Evolutionary conservation across 2,329 filamentous ascomycete genomes (phyloP), one percentile per base, ranked within the genome.

Genomic region (Eutypa lata): DNA sequence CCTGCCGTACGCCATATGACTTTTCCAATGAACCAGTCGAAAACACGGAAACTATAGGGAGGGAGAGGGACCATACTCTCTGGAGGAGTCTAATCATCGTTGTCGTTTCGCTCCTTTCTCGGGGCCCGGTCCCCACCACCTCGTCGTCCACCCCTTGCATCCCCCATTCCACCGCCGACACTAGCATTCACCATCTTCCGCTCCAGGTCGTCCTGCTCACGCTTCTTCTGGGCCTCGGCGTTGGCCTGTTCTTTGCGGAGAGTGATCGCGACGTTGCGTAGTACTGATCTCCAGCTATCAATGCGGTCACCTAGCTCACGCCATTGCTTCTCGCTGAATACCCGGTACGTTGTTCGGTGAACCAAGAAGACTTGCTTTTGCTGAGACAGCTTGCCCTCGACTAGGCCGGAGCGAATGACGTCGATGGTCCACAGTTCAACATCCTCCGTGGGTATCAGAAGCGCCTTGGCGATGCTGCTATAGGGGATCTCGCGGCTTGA

Each of bases 371-470:
- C 89, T 70, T 90, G 84, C 71, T 91, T 91, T 70, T 93, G 83
- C 77, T 99, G 94, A 54, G 89, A 94, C 62, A 99, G 85, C 76
- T 96, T 96, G 70, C 94, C 94, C 78, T 99, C 94, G 49, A 99
- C 90, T 37, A 99, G 85, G 33, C 92, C 91, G 47, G 92, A 91
- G 62, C 94, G 90, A 75, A 99, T 97, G 62, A 95, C 92, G 71
- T 99, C 94, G 67, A 99, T 99, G 61, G 95, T 91, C 94, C 94
- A 99, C 82, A 93, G 89, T 81, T 99, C 94, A 42, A 97, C 91
- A 58, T 97, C 91, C 59, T 89, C 86, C 46, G 76, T 69, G 45
- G 90, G 86, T 52, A 99, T 86, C 73, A 94, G 88, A 46, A 99
- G 84, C 6, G 91, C 88, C 68, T 88, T 88, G 60, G 89, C 84